These are phyloP conservation scores for Phytomonas francai DNA, from an alignment of 208 protist species.

Conservation along the genomic window DNA sequence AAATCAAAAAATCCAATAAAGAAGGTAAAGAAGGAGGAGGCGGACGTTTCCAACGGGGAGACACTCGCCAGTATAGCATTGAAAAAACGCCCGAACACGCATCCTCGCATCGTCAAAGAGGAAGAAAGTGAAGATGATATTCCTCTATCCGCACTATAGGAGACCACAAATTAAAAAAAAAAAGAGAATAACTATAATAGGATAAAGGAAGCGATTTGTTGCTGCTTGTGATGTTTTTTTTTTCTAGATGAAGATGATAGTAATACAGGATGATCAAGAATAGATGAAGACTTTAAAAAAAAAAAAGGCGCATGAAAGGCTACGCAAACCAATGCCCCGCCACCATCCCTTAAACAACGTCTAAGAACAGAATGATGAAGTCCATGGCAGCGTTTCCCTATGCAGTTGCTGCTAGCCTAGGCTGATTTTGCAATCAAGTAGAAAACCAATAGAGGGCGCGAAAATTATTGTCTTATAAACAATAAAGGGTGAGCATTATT, in stretches of 20 bases:
- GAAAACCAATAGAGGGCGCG: not conserved
- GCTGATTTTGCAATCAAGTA: not conserved
- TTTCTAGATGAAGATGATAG: not conserved
- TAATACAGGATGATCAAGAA: not conserved
- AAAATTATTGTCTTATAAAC: no score
- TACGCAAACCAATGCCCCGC: not conserved
- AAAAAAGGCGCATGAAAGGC: not conserved
- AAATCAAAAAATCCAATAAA: not conserved
- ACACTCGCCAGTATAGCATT: conserved; percentile 15
- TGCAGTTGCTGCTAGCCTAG: not conserved
- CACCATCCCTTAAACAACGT: not conserved
- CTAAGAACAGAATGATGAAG: not conserved
- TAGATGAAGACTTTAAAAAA: not conserved
- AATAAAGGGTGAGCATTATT: no score
- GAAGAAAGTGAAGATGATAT: conserved; percentile 61
- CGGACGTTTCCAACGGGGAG: conserved; percentile 25
- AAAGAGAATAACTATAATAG: not conserved
- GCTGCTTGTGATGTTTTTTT: not conserved
- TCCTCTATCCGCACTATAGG: conserved; percentile 35
- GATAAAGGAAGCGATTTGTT: not conserved
- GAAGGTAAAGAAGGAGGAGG: conserved; percentile 20
- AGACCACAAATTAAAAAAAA: conserved; percentile 7
- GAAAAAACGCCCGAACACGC: conserved; percentile 23
- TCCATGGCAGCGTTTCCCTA: not conserved
- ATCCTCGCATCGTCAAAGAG: conserved; percentile 19